These are phyloP conservation scores for Evernia prunastri DNA, from an alignment of 495 filamentous ascomycete species.

Conservation along the genomic window DNA sequence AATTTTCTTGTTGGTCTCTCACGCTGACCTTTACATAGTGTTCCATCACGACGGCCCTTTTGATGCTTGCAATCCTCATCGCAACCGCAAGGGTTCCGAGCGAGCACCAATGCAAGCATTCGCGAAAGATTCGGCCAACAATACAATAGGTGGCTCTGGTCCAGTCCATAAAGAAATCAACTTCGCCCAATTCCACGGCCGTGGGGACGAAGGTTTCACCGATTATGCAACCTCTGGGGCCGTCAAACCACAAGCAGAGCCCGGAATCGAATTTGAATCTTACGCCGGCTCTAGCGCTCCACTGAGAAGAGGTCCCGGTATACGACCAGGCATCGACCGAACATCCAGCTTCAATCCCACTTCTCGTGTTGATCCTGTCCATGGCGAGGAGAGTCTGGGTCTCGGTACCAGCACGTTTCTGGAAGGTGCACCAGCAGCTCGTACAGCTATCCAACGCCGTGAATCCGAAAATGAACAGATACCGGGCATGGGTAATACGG, in stretches of 20 bases:
- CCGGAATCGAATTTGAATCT: conserved; percentile 27
- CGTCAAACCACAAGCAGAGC: conserved; percentile 37
- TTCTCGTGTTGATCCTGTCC: conserved; percentile 59
- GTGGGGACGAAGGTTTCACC: conserved; percentile 73
- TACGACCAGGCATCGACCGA: conserved; percentile 34
- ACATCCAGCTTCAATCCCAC: conserved; percentile 50
- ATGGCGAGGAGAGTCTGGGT: conserved; percentile 76
- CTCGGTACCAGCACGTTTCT: conserved; percentile 94
- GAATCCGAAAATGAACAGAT: conserved; percentile 55
- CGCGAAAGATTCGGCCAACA: conserved; percentile 84
- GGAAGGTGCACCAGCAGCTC: conserved; percentile 86
- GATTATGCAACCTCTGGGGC: conserved; percentile 55
- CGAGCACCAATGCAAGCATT: conserved; percentile 96
- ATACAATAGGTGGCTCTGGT: conserved; percentile 81
- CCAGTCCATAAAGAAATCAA: conserved; percentile 78
- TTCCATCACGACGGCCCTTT: conserved; percentile 99
- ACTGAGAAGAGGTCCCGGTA: conserved; percentile 33
- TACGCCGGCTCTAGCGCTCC: conserved; percentile 24
- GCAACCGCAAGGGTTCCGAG: conserved; percentile 77
- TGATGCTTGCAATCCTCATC: conserved; percentile 93
- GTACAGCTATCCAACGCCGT: conserved; percentile 70
- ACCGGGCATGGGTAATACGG: conserved; percentile 38
- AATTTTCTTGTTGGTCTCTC: not conserved
- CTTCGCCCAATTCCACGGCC: conserved; percentile 74
- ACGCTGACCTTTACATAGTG: conserved; percentile 46